Evolutionary conservation across 2,329 filamentous ascomycete genomes (phyloP), one percentile per base, ranked within the genome.

Genomic region (Biscogniauxia sp.): DNA sequence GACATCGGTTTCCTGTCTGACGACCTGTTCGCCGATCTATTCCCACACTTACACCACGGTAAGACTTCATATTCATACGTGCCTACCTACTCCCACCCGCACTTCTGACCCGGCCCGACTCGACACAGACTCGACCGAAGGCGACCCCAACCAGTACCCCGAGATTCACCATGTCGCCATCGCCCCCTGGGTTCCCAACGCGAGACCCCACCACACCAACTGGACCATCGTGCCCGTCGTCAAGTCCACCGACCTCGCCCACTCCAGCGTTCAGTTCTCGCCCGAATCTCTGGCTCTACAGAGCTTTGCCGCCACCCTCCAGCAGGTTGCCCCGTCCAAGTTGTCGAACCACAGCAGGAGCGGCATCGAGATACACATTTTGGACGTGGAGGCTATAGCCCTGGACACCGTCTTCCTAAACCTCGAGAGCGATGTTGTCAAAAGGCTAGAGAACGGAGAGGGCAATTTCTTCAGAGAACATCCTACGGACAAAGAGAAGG

Each of bases 181-280:
- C 65, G 86, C 89, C 53, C 90, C 90, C 3, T 93, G 89, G 89
- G 79, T 84, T 1, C 88, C 91, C 13, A 80, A 78, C 58, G 74
- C 80, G 41, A 79, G 77, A 5, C 76, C 84, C 20, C 81, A 90
- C 71, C 85, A 87, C 60, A 84, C 87, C 19, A 82, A 84, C 53
- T 99, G 95, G 95, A 92, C 92, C 7, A 85, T 98, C 55, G 84
- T 98, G 37, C 91, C 94, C 1, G 85, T 96, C 61, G 82, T 82
- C 20, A 80, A 82, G 65, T 87, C 87, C 51, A 81, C 85, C 51
- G 82, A 84, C 9, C 81, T 93, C 51, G 84, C 91, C 19, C 85
- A 89, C 65, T 92, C 90, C 5, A 96, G 91, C 1, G 83, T 97
- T 49, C 88, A 93, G 63, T 90, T 94, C 68, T 90, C 91, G 13